Evolutionary conservation across 768 basidiomycete genomes (phyloP), one percentile per base, ranked within the genome.

Genomic region (Saitozyma sp.): DNA sequence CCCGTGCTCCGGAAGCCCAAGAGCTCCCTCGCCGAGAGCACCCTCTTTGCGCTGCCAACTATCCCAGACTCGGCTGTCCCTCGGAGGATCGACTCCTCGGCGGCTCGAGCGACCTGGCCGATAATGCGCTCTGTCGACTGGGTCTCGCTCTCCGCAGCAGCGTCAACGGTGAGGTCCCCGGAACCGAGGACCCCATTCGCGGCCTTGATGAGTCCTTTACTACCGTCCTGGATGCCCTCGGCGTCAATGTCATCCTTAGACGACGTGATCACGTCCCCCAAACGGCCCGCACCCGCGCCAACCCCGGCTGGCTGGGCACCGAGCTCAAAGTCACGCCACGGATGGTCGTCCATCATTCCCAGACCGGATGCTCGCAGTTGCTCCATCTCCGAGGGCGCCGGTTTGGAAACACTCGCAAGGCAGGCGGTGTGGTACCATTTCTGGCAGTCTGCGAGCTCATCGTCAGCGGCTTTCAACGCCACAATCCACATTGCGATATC

Each of bases 381-480:
- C 29, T 2, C 29, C 29, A 29, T 29, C 29, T 29, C 29, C 5
- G 29, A 29, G 29, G 29, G 29, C 29, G 5, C 29, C 29, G 5
- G 3, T 48, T 48, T 8, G 53, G 59, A 50, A 54, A 43, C 17
- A 8, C 39, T 45, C 14, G 58, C 49, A 16, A 71, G 48, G 50
- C 70, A 71, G 7, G 57, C 54, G 13, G 58, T 14, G 43, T 71
- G 70, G 20, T 55, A 66, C 70, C 70, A 71, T 61, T 58, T 61
- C n/a, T 50, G 11, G 59, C 70, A 71, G 29, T 29, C 69, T 71
- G 53, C 19, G 8, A 55, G 29, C 29, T 29, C 29, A 29, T 29
- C 29, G 29, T 55, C 17, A 63, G 55, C 48, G 43, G 11, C 14
- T 7, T 13, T 13, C 17, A 45, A 37, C 11, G 37, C 0, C 11